Evolutionary conservation across 352 stramenopile genomes (phyloP), one percentile per base, ranked within the genome.

Genomic region (Thalassiosira exigua): DNA sequence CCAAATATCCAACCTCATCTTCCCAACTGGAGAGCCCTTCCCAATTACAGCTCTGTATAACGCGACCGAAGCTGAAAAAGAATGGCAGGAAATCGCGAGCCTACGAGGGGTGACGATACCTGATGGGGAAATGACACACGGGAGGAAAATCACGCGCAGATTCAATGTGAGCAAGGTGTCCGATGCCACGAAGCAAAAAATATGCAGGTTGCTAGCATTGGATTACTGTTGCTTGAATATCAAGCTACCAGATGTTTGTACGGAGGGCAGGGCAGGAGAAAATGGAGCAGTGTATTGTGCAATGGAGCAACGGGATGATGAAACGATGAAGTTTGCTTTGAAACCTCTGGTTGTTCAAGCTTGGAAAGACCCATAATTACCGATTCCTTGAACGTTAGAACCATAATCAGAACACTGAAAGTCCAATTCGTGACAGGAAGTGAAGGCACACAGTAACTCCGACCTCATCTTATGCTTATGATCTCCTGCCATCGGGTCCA

Each of bases 211-310:
- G 2, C 21, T 82, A 29, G 71, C 67, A 9, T 64, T 86, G n/a
- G 78, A 86, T 69, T 86, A 86, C 53, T 86, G 78, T 27, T 86
- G 71, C 19, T 70, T 85, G 32, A 85, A 85, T 50, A 64, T 85
- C 12, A 41, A 75, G 46, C 67, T 86, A 32, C 78, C 78, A 19
- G 53, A 73, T 9, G 78, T 79, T 17, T 85, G 78, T 51, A 67
- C 44, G 24, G 42, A 4, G 14, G 46, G n/a, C 12, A 50, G 5
- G 24, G n/a, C 5, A 4, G n/a, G 46, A 22, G 46, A 21, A 9
- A 11, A 22, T 21, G 46, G 24, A 29, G 46, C 9, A 19, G 5
- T 56, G 7, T 56, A 7, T 29, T 56, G 46, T 19, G 9, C 46
- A 29, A 19, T 56, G 46, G 46, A 56, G n/a, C 5, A 21, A 19